A percentile compares a stretch with the other conserved stretches of the same genome.
These are phyloP conservation scores for Leccinum fibrillosum DNA, from an alignment of 768 basidiomycete genomes.

Conservation along the genomic window DNA sequence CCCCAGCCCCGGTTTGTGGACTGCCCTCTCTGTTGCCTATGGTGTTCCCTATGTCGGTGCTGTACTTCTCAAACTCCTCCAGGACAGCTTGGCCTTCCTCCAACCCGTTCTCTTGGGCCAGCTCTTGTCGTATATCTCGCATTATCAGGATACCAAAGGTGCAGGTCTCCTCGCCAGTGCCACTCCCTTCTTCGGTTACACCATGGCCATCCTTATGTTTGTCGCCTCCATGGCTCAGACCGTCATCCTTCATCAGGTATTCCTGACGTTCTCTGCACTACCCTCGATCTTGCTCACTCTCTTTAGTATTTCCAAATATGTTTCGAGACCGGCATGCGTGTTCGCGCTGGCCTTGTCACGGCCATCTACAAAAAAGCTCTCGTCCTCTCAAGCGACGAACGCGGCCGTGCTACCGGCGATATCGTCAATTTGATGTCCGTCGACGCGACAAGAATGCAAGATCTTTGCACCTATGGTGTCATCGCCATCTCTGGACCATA, in stretches of 20 bases:
- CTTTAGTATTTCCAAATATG: constrained; percentile 80
- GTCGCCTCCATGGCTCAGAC: constrained; percentile 75
- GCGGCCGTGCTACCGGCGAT: constrained; percentile 79
- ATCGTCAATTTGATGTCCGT: constrained; percentile 95
- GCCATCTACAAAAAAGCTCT: constrained; percentile 86
- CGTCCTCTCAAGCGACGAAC: constrained; percentile 82
- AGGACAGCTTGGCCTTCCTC: constrained; percentile 77
- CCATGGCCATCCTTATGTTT: constrained; percentile 80
- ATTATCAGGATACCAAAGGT: constrained; percentile 56
- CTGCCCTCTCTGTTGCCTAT: constrained; percentile 72
- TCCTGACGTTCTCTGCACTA: not conserved
- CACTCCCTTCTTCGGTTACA: constrained; percentile 63
- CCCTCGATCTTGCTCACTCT: not conserved
- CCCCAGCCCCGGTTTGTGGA: constrained; percentile 61
- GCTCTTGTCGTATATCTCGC: constrained; percentile 77
- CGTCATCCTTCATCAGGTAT: constrained; percentile 73
- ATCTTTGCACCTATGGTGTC: constrained; percentile 78
- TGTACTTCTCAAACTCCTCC: constrained; percentile 63
- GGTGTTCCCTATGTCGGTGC: constrained; percentile 72
- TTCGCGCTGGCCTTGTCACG: constrained; percentile 84
- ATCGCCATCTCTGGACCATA: constrained; percentile 84
- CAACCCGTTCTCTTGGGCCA: constrained; percentile 86
- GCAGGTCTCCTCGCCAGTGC: constrained; percentile 22
- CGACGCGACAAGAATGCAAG: constrained; percentile 75
- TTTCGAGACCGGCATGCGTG: constrained; percentile 88